Percentiles rank a stretch among this genome's conserved stretches.
phyloP scores from a whole-genome alignment of 257 asterid genomes.

The Fraxinus anomala region DNA sequence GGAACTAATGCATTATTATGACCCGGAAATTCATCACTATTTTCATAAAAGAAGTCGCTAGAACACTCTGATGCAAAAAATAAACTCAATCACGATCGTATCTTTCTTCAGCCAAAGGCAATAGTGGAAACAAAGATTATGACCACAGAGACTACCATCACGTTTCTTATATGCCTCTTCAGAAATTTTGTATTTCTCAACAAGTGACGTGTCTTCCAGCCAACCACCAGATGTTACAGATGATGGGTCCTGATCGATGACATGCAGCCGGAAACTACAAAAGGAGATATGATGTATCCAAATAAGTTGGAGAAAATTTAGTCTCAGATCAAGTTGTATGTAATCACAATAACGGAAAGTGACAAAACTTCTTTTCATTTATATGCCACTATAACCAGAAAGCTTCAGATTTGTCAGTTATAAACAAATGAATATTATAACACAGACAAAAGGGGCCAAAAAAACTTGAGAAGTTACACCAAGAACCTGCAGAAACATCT shows the following conservation, averaged over 20 bases:
- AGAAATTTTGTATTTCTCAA: conserved; percentile 90
- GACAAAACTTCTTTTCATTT: neutral
- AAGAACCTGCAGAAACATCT: neutral
- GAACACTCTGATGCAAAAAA: too few species aligned
- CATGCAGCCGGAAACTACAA: conserved; percentile 73
- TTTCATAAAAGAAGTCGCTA: neutral
- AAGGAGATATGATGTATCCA: conserved; percentile 20
- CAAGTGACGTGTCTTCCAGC: conserved; percentile 94
- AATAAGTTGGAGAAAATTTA: neutral
- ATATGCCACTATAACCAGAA: neutral
- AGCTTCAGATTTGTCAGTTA: neutral
- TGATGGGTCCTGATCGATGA: conserved; percentile 86
- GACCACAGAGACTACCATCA: conserved; percentile 52
- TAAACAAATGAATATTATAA: neutral
- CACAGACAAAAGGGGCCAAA: neutral
- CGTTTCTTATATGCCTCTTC: conserved; percentile 87
- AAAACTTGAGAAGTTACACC: neutral
- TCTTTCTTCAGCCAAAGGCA: conserved; percentile 13
- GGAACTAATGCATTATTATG: conserved; percentile 18
- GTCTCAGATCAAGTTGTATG: neutral
- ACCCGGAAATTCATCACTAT: conserved; percentile 11
- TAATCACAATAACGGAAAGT: neutral
- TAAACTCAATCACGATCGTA: neutral
- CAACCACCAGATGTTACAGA: conserved; percentile 97
- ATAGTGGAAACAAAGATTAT: neutral